Conservation (phyloP, 2,329 filamentous ascomycete species). For the Alternaria gansuensis region DNA sequence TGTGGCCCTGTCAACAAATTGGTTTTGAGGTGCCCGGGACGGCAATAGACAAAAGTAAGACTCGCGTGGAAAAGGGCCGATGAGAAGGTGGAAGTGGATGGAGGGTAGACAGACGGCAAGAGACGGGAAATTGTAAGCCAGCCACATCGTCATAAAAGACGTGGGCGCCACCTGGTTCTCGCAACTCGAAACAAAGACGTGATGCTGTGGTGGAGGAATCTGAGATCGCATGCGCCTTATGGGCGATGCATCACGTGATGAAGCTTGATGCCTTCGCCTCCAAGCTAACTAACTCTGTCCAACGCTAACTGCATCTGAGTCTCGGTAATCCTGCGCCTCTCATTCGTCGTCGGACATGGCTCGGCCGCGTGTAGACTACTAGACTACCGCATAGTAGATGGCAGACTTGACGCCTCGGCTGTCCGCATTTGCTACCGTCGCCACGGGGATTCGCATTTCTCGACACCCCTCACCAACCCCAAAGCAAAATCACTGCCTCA, state of each 20-base stretch:
- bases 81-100: neutral
- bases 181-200: conserved; percentile 3
- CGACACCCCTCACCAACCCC: conserved; percentile 6
- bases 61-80: neutral
- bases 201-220: neutral
- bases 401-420: conserved; percentile 18
- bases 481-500: neutral
- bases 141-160: conserved; percentile 6
- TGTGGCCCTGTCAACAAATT: neutral
- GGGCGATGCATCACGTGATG: neutral
- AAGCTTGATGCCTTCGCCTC: neutral
- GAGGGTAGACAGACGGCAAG: conserved; percentile 3
- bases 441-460: conserved; percentile 7
- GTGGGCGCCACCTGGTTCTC: neutral
- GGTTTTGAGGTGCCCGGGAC: neutral
- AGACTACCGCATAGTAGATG: no score
- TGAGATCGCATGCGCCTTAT: neutral
- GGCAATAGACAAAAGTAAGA: conserved; percentile 3
- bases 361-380: conserved; percentile 7
- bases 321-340: conserved; percentile 21
- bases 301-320: conserved; percentile 13
- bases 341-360: conserved; percentile 23
- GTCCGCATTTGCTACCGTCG: conserved; percentile 17
- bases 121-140: neutral
- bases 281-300: conserved; percentile 3